Evolutionary conservation across 176 grass and related monocot genomes (phyloP).

Genomic region (Bothriochloa decipiens): DNA sequence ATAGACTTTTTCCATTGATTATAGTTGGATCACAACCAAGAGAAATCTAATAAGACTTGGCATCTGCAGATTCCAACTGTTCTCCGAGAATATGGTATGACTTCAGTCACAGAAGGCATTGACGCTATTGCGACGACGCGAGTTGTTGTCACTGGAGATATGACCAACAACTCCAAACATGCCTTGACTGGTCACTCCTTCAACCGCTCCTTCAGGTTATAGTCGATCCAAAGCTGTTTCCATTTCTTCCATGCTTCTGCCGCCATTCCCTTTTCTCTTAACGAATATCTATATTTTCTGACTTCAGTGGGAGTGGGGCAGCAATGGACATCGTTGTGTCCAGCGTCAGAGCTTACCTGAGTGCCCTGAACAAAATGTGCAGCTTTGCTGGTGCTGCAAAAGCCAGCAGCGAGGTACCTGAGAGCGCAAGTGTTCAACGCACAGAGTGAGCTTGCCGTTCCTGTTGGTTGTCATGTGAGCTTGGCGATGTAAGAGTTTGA

Average conservation of each 20-base stretch:
- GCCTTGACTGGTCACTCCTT: slow-evolving; percentile 54
- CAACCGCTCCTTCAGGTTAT: slow-evolving; percentile 71
- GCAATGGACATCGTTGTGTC: slow-evolving; percentile 82
- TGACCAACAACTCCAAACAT: slow-evolving; percentile 42
- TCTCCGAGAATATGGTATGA: slow-evolving; percentile 86
- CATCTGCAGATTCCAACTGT: slow-evolving; percentile 64
- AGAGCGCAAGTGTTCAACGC: slow-evolving; percentile 26
- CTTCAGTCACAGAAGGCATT: slow-evolving; percentile 86
- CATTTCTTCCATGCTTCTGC: background rate
- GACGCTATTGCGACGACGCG: slow-evolving; percentile 94
- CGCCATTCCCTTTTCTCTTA: background rate
- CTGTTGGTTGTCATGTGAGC: background rate
- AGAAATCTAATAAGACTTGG: background rate
- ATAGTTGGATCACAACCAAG: background rate
- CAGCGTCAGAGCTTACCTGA: slow-evolving; percentile 85
- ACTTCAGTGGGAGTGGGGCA: slow-evolving; percentile 78
- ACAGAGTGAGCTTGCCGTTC: slow-evolving; percentile 22
- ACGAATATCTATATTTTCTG: slow-evolving; percentile 2
- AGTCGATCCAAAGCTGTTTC: background rate
- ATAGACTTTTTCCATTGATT: background rate
- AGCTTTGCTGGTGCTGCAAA: slow-evolving; percentile 66
- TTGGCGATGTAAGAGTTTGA: background rate
- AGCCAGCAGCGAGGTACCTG: slow-evolving; percentile 46
- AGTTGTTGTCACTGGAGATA: slow-evolving; percentile 64
- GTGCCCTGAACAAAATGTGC: slow-evolving; percentile 88